A percentile compares a stretch with the other conserved stretches of the same genome.
phyloP scores from a whole-genome alignment of 225 moss, liverwort and hornwort genomes.

The Polytrichum formosum region DNA sequence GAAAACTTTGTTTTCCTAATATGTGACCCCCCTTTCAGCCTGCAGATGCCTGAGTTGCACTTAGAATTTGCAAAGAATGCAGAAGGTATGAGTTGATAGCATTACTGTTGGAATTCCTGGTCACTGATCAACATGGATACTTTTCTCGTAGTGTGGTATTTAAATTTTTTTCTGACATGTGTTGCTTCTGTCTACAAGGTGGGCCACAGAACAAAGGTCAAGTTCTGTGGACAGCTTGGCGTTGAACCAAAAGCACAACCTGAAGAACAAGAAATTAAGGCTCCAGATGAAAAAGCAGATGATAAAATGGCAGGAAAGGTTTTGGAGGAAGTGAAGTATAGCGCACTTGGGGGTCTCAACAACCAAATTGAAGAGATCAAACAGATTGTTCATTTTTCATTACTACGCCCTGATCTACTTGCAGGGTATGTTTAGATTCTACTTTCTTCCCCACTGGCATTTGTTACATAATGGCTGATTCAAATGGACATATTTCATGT shows the following conservation, averaged over 20 bases:
- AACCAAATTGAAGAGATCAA: constrained; percentile 75
- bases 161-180: background rate
- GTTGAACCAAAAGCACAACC: constrained; percentile 16
- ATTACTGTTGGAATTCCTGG: too few species aligned
- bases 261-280: constrained; percentile 15
- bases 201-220: constrained; percentile 58
- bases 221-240: constrained; percentile 50
- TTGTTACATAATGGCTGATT: background rate
- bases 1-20: too few species aligned
- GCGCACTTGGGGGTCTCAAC: constrained; percentile 79
- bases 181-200: constrained; percentile 43
- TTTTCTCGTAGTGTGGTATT: too few species aligned
- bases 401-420: constrained; percentile 70
- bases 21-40: too few species aligned
- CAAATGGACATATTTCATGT: background rate
- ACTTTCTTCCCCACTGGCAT: background rate
- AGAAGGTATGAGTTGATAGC: too few species aligned
- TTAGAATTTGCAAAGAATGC: too few species aligned
- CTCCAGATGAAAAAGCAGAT: constrained; percentile 16
- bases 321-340: constrained; percentile 52
- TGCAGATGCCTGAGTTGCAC: too few species aligned
- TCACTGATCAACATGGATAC: too few species aligned
- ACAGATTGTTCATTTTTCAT: constrained; percentile 80
- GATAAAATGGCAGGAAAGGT: constrained; percentile 30
- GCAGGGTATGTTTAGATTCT: constrained; percentile 39